These are phyloP conservation scores for Plenodomus biglobosus DNA, from an alignment of 2,329 filamentous ascomycete genomes.

Conservation along the genomic window DNA sequence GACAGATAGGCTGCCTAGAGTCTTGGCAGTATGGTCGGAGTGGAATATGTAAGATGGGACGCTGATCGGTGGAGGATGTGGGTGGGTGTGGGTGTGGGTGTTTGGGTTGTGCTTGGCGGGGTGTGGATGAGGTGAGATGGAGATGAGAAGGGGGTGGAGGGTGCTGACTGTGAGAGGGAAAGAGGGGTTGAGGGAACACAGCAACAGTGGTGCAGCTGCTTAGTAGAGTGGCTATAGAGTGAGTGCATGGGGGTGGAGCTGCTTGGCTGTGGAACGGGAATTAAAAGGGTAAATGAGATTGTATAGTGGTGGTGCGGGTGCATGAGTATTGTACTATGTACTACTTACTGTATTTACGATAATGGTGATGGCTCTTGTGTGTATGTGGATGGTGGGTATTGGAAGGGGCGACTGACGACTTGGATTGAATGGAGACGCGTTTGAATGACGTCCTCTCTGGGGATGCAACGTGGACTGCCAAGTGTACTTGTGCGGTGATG, in stretches of 20 bases:
- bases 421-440: not conserved
- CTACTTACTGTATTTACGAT: not conserved
- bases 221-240: not conserved
- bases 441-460: not conserved
- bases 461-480: not conserved
- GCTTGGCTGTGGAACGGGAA: constrained; percentile 8
- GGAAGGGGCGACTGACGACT: not conserved
- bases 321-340: no score
- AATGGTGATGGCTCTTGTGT: not conserved
- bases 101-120: not conserved
- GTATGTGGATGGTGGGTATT: not conserved
- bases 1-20: no score
- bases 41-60: no score
- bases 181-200: not conserved
- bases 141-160: not conserved
- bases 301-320: not conserved
- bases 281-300: not conserved
- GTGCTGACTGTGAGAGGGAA: no score
- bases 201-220: not conserved
- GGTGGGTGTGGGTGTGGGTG: no score
- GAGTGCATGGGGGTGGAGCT: not conserved
- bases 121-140: not conserved
- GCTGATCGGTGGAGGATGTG: no score
- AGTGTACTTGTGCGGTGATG: not conserved
- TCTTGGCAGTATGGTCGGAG: no score